Evolutionary conservation across 352 stramenopile genomes (phyloP).

Genomic region (Detonula confervacea): DNA sequence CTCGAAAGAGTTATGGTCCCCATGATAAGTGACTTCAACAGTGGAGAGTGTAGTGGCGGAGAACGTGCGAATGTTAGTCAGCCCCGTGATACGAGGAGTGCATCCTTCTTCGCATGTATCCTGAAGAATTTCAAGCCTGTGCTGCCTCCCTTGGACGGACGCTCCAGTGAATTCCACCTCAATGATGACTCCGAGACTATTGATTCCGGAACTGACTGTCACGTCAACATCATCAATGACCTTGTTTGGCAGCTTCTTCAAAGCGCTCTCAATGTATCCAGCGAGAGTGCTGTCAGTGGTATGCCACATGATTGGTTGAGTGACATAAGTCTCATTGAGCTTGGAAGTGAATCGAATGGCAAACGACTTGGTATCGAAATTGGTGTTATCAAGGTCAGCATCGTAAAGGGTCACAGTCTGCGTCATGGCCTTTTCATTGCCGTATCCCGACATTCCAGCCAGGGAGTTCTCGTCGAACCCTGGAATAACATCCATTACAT

Average conservation of each 20-base stretch:
- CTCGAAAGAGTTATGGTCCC: constrained; percentile 70
- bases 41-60: constrained; percentile 52
- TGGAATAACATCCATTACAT: constrained; percentile 77
- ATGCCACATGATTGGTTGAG: constrained; percentile 57
- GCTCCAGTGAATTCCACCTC: constrained; percentile 64
- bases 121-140: constrained; percentile 77
- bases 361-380: constrained; percentile 62
- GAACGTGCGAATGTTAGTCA: constrained; percentile 56
- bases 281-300: constrained; percentile 33
- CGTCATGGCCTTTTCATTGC: constrained; percentile 58
- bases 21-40: constrained; percentile 56
- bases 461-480: constrained; percentile 41
- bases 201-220: constrained; percentile 28
- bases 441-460: constrained; percentile 40
- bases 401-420: constrained; percentile 74
- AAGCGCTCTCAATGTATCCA: constrained; percentile 58
- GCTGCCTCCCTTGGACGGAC: constrained; percentile 71
- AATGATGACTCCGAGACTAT: constrained; percentile 47
- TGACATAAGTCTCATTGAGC: constrained; percentile 75
- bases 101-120: constrained; percentile 69
- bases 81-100: constrained; percentile 62
- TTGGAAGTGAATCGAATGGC: constrained; percentile 73
- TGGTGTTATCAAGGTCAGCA: constrained; percentile 45
- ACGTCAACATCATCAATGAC: constrained; percentile 75
- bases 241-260: constrained; percentile 72